A percentile compares a stretch with the other conserved stretches of the same genome.
These are phyloP conservation scores for Magnusiomyces magnusii DNA, from an alignment of 1,139 yeast genomes.

Conservation along the genomic window DNA sequence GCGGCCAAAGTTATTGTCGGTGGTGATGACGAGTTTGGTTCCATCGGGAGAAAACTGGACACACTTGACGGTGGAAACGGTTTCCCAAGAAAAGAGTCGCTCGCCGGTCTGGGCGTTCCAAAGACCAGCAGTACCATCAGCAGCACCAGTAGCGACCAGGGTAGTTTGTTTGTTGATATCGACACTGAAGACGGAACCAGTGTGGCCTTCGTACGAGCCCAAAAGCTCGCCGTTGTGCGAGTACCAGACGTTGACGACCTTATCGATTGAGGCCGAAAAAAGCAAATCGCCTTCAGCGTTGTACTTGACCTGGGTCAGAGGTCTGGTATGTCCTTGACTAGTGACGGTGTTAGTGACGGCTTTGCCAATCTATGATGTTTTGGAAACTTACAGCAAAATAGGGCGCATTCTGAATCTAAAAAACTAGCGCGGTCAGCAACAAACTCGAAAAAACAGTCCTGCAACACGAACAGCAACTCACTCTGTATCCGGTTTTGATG, in stretches of 20 bases:
- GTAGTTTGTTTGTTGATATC: slow-evolving; percentile 66
- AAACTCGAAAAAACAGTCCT: too few relatives aligned
- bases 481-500: too few relatives aligned
- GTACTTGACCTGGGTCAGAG: slow-evolving; percentile 46
- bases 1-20: slow-evolving; percentile 92
- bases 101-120: slow-evolving; percentile 83
- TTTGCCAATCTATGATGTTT: too few relatives aligned
- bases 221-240: slow-evolving; percentile 94
- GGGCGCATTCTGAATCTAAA: slow-evolving; percentile 3
- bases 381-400: slow-evolving; percentile 3
- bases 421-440: too few relatives aligned
- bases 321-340: slow-evolving; percentile 6
- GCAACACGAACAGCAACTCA: too few relatives aligned
- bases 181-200: slow-evolving; percentile 93
- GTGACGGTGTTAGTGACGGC: too few relatives aligned
- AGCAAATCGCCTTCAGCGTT: slow-evolving; percentile 93
- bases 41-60: slow-evolving; percentile 81
- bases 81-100: slow-evolving; percentile 64
- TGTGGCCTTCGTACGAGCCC: slow-evolving; percentile 86
- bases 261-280: slow-evolving; percentile 89
- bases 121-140: slow-evolving; percentile 77
- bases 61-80: slow-evolving; percentile 82
- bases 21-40: slow-evolving; percentile 60
- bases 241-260: slow-evolving; percentile 66
- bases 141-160: slow-evolving; percentile 75